These are phyloP conservation scores for Verticillium alfalfae DNA, from an alignment of 2,329 filamentous ascomycete species.

Conservation along the genomic window DNA sequence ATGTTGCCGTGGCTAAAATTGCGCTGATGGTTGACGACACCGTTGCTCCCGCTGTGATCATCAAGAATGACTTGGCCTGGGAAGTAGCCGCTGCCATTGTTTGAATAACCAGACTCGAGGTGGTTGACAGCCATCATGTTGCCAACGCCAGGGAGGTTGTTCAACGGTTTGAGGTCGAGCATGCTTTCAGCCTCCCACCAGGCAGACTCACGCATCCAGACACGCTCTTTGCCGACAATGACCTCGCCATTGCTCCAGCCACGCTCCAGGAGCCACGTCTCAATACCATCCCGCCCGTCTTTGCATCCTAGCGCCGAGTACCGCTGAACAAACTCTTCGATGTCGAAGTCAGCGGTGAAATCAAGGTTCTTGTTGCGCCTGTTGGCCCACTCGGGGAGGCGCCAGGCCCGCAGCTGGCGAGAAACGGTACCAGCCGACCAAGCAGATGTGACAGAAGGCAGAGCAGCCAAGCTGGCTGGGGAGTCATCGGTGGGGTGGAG, in stretches of 20 bases:
- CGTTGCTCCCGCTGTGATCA: conserved; percentile 62
- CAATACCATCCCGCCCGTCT: conserved; percentile 86
- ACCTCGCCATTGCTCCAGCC: conserved; percentile 99
- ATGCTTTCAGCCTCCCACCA: conserved; percentile 99
- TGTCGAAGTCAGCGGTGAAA: conserved; percentile 93
- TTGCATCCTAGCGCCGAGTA: conserved; percentile 81
- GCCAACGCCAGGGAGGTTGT: conserved; percentile 26
- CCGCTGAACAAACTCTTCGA: conserved; percentile 82
- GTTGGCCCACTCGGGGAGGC: conserved; percentile 94
- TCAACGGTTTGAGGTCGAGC: conserved; percentile 77
- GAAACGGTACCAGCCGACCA: conserved; percentile 95
- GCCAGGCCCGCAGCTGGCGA: conserved; percentile 86
- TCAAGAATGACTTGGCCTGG: conserved; percentile 53
- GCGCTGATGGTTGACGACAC: conserved; percentile 57
- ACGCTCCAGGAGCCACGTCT: conserved; percentile 88
- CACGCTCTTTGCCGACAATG: conserved; percentile 79
- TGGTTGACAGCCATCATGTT: conserved; percentile 37
- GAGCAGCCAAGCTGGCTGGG: conserved; percentile 67
- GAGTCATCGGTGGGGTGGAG: conserved; percentile 87
- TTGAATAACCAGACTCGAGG: conserved; percentile 69
- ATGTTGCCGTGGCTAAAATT: conserved; percentile 50
- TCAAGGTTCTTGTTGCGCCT: conserved; percentile 85
- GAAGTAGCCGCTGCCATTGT: conserved; percentile 65
- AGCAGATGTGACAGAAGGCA: conserved; percentile 67
- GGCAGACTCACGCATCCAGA: conserved; percentile 90